Base-by-base conservation (phyloP, 805 yeast genomes). In the Kuraishia capsulata region DNA sequence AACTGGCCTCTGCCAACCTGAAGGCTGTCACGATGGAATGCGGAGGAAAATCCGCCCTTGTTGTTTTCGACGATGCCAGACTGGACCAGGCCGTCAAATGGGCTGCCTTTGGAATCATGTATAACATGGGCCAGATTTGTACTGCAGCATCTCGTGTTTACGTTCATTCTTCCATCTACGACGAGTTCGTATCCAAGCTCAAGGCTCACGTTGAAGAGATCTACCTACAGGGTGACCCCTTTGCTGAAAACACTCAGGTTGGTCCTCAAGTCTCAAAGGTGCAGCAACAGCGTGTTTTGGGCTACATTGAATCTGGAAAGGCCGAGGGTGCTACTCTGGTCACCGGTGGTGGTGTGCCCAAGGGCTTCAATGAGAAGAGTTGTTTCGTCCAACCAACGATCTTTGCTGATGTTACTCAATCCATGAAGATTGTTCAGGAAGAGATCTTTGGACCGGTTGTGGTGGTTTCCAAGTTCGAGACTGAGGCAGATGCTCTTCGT, bases 401-500 rank as follows among this genome's bases (percentile, higher is more conserved):
- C 37, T 82, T 82, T 58, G 73, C 76, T 47, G 82, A 79, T 52
- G 84, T 81, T 45, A 66, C 61, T 4, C 81, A 78, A 57, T 71
- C 72, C 48, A 76, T 78, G 78, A 60, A 63, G 45, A 76, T 82
- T 49, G 76, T 74, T 43, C 71, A 62, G 50, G 89, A 82, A 51
- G 92, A 82, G 61, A 81, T 82, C 47, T 82, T 82, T 46, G 92
- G 92, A 38, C 92, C 92, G 30, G 88, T 82, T 42, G 83, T 81
- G 36, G 69, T 84, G 18, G 67, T 79, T 41, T 63, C 79, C 46
- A 81, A 79, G 60, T 82, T 82, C 62, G 62, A 62, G 50, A 72
- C 79, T 39, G 63, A 69, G 39, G 84, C 78, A 41, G 86, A 82
- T 53, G 88, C 69, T 41, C 66, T 81, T 41, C 60, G 61, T 35